A percentile compares a stretch with the other conserved stretches of the same genome.
Conservation (phyloP, 371 early-diverging fungal species). For the Mycotypha africana region DNA sequence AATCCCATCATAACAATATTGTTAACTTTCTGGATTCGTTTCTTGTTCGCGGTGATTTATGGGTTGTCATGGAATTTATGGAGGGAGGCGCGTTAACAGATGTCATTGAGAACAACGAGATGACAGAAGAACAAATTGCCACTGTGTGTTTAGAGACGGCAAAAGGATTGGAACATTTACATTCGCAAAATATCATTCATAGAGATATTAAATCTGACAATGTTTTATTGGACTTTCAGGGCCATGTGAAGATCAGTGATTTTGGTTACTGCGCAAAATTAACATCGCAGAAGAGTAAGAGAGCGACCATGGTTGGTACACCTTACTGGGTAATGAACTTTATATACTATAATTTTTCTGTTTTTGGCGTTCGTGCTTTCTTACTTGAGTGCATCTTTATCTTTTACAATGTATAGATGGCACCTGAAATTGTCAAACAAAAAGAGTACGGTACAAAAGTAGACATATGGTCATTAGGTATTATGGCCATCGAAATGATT, state of each 20-base stretch:
- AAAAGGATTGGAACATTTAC: conserved; percentile 78
- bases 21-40: conserved; percentile 93
- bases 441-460: conserved; percentile 86
- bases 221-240: conserved; percentile 68
- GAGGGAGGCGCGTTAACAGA: conserved; percentile 96
- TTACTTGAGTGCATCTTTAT: neutral
- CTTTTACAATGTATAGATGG: conserved; percentile 47
- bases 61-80: conserved; percentile 99
- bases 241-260: conserved; percentile 84
- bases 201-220: conserved; percentile 91
- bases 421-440: conserved; percentile 89
- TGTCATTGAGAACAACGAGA: conserved; percentile 86
- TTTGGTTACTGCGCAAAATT: conserved; percentile 93
- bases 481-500: conserved; percentile 97
- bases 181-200: conserved; percentile 80
- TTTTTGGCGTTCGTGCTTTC: no score
- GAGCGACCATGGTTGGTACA: conserved; percentile 91
- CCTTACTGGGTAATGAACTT: conserved; percentile 74
- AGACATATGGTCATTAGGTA: conserved; percentile 92
- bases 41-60: conserved; percentile 80
- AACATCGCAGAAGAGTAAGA: conserved; percentile 63
- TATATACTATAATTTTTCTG: neutral
- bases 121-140: conserved; percentile 89
- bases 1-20: conserved; percentile 92
- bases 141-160: conserved; percentile 72